Conservation (phyloP, 1,284 basidiomycete species). For the Boletus hoseneyae region DNA sequence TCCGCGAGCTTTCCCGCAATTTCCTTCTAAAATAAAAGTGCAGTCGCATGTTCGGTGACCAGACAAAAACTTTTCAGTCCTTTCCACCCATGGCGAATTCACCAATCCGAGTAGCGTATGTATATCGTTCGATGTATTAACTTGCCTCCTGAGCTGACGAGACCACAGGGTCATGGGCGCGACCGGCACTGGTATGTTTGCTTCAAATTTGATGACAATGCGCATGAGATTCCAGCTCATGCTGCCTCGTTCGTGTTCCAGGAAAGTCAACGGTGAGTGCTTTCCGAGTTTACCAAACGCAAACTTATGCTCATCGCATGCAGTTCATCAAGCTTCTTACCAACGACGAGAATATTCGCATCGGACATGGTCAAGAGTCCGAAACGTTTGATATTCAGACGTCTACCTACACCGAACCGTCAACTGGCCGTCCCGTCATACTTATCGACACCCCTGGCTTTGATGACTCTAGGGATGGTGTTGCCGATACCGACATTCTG, state of each 20-base stretch:
- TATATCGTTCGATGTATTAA: not conserved
- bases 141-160: too few species aligned
- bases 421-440: conserved; percentile 14
- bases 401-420: not conserved
- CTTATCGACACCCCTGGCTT: conserved; percentile 30
- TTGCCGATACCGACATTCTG: conserved; percentile 9
- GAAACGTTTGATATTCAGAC: not conserved
- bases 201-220: not conserved
- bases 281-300: not conserved
- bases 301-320: not conserved
- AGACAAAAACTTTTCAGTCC: not conserved
- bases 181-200: conserved; percentile 1
- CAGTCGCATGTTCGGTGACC: not conserved
- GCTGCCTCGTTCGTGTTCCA: not conserved
- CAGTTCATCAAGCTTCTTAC: conserved; percentile 5
- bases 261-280: conserved; percentile 3
- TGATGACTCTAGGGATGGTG: conserved; percentile 12
- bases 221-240: not conserved
- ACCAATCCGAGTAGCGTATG: not conserved
- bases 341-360: conserved; percentile 1
- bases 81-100: not conserved
- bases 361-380: not conserved
- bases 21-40: not conserved
- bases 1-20: not conserved
- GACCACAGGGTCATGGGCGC: conserved; percentile 1